phyloP scores from a whole-genome alignment of 139 green algal genomes.

The Dunaliella primolecta region DNA sequence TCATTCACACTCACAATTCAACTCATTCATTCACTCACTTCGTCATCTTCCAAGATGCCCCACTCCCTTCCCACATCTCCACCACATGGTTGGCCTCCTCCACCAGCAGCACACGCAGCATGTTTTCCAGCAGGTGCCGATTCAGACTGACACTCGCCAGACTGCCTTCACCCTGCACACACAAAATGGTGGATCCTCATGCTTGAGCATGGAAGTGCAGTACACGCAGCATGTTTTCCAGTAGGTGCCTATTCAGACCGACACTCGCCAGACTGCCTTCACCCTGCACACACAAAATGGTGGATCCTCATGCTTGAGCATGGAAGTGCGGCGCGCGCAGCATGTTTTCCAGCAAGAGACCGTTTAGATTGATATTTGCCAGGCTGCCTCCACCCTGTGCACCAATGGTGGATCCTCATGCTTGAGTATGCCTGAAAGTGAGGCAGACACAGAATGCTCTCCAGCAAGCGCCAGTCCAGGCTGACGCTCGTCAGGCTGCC shows the following conservation, averaged over 20 bases:
- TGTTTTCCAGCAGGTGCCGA: conserved; percentile 62
- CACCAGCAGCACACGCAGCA: conserved; percentile 80
- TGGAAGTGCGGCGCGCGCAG: conserved; percentile 74
- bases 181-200: background rate
- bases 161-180: background rate
- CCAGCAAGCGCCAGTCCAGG: too few relatives aligned
- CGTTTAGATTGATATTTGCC: conserved; percentile 67
- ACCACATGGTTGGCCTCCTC: conserved; percentile 66
- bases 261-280: conserved; percentile 45
- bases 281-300: background rate
- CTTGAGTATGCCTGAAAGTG: too few relatives aligned
- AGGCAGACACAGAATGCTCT: too few relatives aligned
- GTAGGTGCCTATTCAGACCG: conserved; percentile 67
- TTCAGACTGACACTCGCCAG: conserved; percentile 68
- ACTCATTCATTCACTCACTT: too few relatives aligned
- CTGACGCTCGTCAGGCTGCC: too few relatives aligned
- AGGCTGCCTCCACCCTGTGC: background rate
- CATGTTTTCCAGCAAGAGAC: conserved; percentile 66
- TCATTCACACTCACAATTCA: too few relatives aligned
- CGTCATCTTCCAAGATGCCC: conserved; percentile 42
- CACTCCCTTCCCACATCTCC: conserved; percentile 80
- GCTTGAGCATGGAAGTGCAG: too few relatives aligned
- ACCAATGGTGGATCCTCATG: too few relatives aligned
- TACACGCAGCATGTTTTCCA: conserved; percentile 72
- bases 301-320: too few relatives aligned